Conservation (phyloP, 495 filamentous ascomycete species). For the Cercophora sp. region DNA sequence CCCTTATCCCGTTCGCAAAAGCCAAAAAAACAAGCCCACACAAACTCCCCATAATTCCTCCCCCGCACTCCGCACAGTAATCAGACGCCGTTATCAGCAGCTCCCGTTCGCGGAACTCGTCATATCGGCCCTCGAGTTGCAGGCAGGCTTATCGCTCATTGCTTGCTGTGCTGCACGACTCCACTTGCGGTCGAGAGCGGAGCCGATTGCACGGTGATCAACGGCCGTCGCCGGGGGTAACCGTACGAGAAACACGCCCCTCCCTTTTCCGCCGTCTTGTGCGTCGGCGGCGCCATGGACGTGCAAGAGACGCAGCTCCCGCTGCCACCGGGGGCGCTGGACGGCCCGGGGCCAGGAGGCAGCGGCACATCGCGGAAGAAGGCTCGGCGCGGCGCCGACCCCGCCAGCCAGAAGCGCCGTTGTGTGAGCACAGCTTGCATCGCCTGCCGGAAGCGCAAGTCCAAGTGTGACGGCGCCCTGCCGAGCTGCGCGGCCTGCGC, state of each 20-base stretch:
- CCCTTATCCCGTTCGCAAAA: too few species aligned
- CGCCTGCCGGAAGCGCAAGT: conserved; percentile 85
- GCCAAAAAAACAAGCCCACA: too few species aligned
- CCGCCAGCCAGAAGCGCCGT: conserved; percentile 64
- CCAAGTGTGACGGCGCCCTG: conserved; percentile 91
- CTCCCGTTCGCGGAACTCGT: too few species aligned
- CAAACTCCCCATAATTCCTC: too few species aligned
- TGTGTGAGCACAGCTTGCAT: conserved; percentile 94
- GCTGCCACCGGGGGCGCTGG: neutral
- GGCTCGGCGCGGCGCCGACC: conserved; percentile 43
- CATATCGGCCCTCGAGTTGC: too few species aligned
- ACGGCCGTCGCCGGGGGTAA: too few species aligned
- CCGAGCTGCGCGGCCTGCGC: conserved; percentile 93
- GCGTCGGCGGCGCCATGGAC: neutral
- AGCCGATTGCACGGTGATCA: neutral
- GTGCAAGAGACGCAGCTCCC: conserved; percentile 1
- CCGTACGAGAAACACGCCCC: too few species aligned
- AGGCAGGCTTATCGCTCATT: too few species aligned
- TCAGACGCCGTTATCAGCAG: too few species aligned
- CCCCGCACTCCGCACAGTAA: too few species aligned
- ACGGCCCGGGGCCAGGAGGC: neutral
- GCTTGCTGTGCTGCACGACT: neutral
- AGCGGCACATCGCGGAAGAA: conserved; percentile 44
- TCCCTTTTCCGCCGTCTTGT: neutral
- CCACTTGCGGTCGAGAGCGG: neutral